phyloP scores from a whole-genome alignment of 1,139 yeast species.

The Kazachstania sp. region DNA sequence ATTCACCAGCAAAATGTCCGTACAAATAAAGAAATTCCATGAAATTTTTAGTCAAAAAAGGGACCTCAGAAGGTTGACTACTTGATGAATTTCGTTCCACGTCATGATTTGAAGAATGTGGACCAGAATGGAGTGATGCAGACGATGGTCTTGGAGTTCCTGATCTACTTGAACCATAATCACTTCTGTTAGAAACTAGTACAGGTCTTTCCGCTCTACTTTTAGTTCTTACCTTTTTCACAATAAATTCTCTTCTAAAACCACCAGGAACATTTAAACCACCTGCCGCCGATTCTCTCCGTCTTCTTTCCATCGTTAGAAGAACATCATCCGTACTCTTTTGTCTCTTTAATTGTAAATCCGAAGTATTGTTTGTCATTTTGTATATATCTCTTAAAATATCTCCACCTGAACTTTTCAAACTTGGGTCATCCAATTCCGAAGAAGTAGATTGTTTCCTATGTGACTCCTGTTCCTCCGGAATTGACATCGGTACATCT shows the following conservation, averaged over 20 bases:
- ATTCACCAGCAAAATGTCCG: conserved; percentile 82
- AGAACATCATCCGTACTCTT: conserved; percentile 28
- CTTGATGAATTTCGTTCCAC: background rate
- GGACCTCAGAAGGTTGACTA: conserved; percentile 23
- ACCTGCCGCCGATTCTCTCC: conserved; percentile 59
- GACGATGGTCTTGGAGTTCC: conserved; percentile 6
- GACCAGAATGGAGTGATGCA: background rate
- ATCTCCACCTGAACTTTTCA: conserved; percentile 55
- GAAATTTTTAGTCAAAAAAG: conserved; percentile 57
- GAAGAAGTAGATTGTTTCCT: background rate
- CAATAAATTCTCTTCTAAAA: conserved; percentile 58
- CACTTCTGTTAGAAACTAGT: background rate
- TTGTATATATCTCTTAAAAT: conserved; percentile 54
- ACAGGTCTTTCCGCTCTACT: background rate
- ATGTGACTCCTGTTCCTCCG: background rate
- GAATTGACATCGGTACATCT: too few species aligned
- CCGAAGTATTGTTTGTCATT: conserved; percentile 15
- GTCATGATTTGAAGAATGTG: background rate
- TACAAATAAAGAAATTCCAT: conserved; percentile 65
- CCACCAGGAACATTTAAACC: conserved; percentile 74
- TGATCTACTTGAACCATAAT: conserved; percentile 9
- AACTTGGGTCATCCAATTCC: conserved; percentile 4
- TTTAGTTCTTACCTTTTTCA: conserved; percentile 31
- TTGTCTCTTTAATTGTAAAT: conserved; percentile 26
- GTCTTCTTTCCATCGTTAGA: conserved; percentile 19